Base-by-base conservation (phyloP, 139 green algal species). In the Picochlorum sp. region DNA sequence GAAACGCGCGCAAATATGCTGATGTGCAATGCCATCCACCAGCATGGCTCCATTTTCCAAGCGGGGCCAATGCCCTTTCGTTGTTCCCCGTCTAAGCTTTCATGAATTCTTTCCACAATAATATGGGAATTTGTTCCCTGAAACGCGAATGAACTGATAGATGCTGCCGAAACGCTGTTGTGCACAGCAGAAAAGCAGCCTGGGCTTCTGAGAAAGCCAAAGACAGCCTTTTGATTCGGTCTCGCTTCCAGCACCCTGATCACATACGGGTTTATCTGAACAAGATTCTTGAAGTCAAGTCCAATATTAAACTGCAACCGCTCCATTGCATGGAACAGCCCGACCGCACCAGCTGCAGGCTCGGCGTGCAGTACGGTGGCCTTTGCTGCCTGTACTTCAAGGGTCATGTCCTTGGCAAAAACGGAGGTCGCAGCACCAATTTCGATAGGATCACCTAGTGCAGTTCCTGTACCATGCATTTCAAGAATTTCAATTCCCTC, bases 371-470 rank as follows among this genome's bases (percentile, higher is more conserved):
- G 79, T 4, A 87, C 8, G 4, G 62, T 55, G 15, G 78, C 83
- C 69, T 96, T 96, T 65, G 81, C 82, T 21, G 85, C 11, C 57
- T 65, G 66, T 0, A 82, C 80, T 26, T 47, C n/a, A 13, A 45
- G 14, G 8, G 6, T 11, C 4, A 11, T 21, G 24, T 10, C 23
- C n/a, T 49, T 47, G 31, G 65, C 51, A 44, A 76, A 65, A 44
- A 79, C 65, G 18, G 65, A 62, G 60, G 59, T 59, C 11, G 72
- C 68, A 6, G 86, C 89, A 10, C 89, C 86, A 0, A 92, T 62
- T 73, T 95, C 88, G 30, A 95, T 95, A 30, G 88, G 86, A 58
- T 96, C 89, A 9, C 90, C 84, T 20, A 95, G 77, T 2, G 78
- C 55, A 2, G 88, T 94, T 21, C 88, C 88, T n/a, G 85, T 88